Base-by-base conservation (phyloP, 2,329 filamentous ascomycete species). In the Chaetomiaceae sp. region DNA sequence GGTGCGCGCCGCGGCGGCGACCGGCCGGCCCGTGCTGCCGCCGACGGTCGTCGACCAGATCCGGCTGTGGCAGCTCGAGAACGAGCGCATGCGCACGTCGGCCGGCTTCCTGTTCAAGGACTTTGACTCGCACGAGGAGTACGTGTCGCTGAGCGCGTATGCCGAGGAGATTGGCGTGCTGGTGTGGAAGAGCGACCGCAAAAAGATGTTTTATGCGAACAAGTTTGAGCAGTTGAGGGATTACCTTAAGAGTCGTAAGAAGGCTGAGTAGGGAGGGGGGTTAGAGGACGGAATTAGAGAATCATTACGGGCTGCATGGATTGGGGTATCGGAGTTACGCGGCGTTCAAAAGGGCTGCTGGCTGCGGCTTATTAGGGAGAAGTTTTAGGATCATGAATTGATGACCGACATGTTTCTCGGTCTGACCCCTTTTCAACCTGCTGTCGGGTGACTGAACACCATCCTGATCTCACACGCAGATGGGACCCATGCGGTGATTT, bases 1-100 rank as follows among this genome's bases (percentile, higher is more conserved):
- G 82, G 85, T 87, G 63, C 86, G 87, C 58, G 78, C 81, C 39
- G 80, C 82, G 6, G 72, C 77, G 23, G 61, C 76, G 44, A 64
- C 80, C 56, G 80, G 80, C 64, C 78, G 77, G 57, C 88, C 91
- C 1, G 82, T 96, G 15, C 79, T 99, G 2, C 94, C 95, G 1
- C 91, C 94, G 0, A 97, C 95, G 0, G 94, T 99, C 15, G 89
- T 96, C 59, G 94, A 99, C 71, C 94, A 99, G 75, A 96, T 99
- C 64, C 82, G 91, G 2, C 82, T 99, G 19, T 99, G 94, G 94
- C 92, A 99, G 74, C 84, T 97, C 48, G 94, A 99, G 71, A 91
- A 92, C 59, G 94, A 99, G 74, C 82, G 94, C 47, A 95, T 99
- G 82, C 88, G 88, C 68, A 84, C 88, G 1, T 90, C 84, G 5